Base-by-base conservation (phyloP, 306 rosid species). In the Datisca glomerata region DNA sequence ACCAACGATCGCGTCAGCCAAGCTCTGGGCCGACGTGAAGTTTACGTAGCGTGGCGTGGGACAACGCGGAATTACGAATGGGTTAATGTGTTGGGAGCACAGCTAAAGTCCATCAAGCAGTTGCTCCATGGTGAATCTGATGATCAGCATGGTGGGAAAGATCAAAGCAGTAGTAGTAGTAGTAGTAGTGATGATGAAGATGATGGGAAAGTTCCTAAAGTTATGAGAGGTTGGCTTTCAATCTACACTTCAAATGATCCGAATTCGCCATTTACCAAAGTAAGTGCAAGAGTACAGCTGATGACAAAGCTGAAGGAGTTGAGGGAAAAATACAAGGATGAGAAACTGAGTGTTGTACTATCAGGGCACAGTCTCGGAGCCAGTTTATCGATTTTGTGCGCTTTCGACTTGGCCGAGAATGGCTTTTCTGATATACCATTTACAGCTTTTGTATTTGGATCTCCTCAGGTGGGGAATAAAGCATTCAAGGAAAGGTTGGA, bases 361-460 rank as follows among this genome's bases (percentile, higher is more conserved):
- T 61, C 56, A 0, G 91, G 94, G 1, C 82, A 78, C 21, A 83
- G 91, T 34, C 69, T 79, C 0, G 94, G 94, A 0, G 91, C 91
- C 2, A 22, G 63, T 24, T 34, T 83, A 2, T 63, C 91, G 1
- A 41, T 70, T 6, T 31, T 83, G 1, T 34, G 69, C 37, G 85
- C 65, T 0, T 72, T 79, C 12, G 91, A 83, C 25, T 23, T 72
- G 33, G 91, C 68, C 2, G 94, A 70, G 38, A 83, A 75, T 4
- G 76, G 67, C 0, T 59, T 75, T 12, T 53, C 31, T 0, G 57
- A 77, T 2, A 39, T 79, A 14, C 80, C 74, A 0, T 64, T 83
- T 7, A 3, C 78, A 0, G 85, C 81, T 0, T 2, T 83, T 12
- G 71, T 72, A 0, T 78, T 83, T 6, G 85, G 52, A 4, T 51